phyloP scores from a whole-genome alignment of 768 basidiomycete species.

The Termitomyces sp. region DNA sequence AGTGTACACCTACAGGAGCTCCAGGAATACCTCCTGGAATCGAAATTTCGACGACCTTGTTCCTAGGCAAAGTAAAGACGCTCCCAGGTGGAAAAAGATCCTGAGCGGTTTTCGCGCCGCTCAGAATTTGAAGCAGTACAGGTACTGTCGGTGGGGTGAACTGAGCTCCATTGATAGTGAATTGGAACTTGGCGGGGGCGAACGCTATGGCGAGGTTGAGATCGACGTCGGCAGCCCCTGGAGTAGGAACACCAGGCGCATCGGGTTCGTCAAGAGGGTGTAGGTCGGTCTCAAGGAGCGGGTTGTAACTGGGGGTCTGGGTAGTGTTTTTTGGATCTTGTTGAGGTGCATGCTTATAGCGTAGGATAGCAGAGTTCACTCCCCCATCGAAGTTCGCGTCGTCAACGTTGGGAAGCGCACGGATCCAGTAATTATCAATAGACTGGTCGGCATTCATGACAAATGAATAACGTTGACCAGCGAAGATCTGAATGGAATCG shows the following conservation, averaged over 20 bases:
- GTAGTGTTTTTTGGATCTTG: conserved; percentile 24
- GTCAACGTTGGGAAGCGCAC: conserved; percentile 19
- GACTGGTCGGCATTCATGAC: conserved; percentile 33
- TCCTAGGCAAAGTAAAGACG: conserved; percentile 42
- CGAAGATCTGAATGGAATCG: conserved; percentile 35
- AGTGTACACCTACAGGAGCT: conserved; percentile 21
- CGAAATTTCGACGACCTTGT: conserved; percentile 38
- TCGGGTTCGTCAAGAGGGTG: conserved; percentile 7
- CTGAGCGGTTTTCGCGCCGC: conserved; percentile 40
- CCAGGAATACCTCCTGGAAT: conserved; percentile 31
- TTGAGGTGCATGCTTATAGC: conserved; percentile 25
- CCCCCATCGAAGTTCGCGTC: conserved; percentile 27
- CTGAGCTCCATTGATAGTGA: conserved; percentile 25
- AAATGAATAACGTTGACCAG: conserved; percentile 34
- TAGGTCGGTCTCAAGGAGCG: conserved; percentile 24
- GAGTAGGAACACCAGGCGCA: conserved; percentile 9
- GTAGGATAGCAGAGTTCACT: conserved; percentile 50
- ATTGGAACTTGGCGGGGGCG: conserved; percentile 9
- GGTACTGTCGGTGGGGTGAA: conserved; percentile 40
- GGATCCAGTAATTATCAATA: conserved; percentile 38
- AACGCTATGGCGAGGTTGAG: conserved; percentile 18
- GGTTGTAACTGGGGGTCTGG: conserved; percentile 8
- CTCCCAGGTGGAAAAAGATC: conserved; percentile 43
- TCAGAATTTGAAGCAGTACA: conserved; percentile 54
- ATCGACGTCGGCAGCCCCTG: conserved; percentile 19